Base-by-base conservation (phyloP, 495 filamentous ascomycete species). In the Rhizodiscina lignyota region DNA sequence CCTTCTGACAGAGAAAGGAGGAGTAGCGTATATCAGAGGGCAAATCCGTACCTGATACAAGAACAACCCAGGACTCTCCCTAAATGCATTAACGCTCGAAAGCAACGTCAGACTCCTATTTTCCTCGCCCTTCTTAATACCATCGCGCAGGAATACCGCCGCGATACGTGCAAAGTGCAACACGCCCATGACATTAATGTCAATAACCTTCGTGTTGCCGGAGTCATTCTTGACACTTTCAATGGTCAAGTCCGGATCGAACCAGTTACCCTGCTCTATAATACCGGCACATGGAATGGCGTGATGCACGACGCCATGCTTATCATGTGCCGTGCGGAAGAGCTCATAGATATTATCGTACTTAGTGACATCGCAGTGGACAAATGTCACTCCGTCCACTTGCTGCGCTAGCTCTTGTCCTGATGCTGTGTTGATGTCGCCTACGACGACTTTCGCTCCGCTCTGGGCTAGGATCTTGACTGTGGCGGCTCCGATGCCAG, bases 401-500 rank as follows among this genome's bases (percentile, higher is more conserved):
- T n/a, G n/a, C 24, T 27, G 24, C 24, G 24, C 13, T 27, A 27
- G 24, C 13, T 8, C 24, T 8, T 8, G 8, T 27, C 24, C 24
- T 8, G 24, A 8, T 8, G 24, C 24, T 13, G 24, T 8, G 24
- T 27, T 13, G 38, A 35, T 33, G 44, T 53, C 50, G 2, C 48
- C 48, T 24, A 51, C 47, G 35, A 49, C 44, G 30, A 51, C 45
- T 30, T 47, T 40, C 1, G 50, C 38, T 0, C 50, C 48, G 1
- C 31, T 17, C 0, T 10, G n/a, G 28, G 44, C 32, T 12, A 50
- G 40, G 8, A 42, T 32, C 4, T 15, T 19, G 1, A 53, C 48
- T 5, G 45, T 44, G 19, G 48, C 47, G 8, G 48, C 50, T 11
- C 50, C 50, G n/a, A 53, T 53, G n/a, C 50, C 50, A 33, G 45